Base-by-base conservation (phyloP, 441 rosid species). In the Eruca vesicaria region DNA sequence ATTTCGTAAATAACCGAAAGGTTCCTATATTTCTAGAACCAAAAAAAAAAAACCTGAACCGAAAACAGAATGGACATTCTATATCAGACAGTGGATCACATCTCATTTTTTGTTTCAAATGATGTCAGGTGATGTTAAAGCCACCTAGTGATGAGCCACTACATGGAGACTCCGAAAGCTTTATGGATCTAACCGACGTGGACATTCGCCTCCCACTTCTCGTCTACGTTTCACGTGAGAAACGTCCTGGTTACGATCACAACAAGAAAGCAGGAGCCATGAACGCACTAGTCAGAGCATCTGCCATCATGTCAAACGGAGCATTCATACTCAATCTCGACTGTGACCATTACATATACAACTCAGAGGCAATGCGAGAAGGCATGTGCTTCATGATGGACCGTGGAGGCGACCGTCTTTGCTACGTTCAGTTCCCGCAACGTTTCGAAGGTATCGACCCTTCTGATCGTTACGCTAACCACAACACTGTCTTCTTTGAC, bases 341-440 rank as follows among this genome's bases (percentile, higher is more conserved):
- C 45, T 90, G 94, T 69, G 99, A 89, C 81, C 97, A 92, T 82
- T 92, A 94, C 81, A 84, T 94, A 50, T 83, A 87, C 75, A 94
- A 92, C 74, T 87, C 94, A 2, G 59, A 82, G 82, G 97, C 98
- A 2, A 9, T 92, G 18, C 88, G 97, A 66, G 97, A 94, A 82
- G 97, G 97, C 33, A 92, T 92, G 97, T 91, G 97, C 78, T 94
- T 94, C 75, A 94, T 94, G 97, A 88, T 94, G 71, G 98, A 89
- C 69, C 78, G 89, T 20, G 97, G 94, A 5, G 97, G 97, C 38
- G 95, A 92, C 4, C 81, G 87, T 68, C 87, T 94, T 66, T 86
- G 89, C 48, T 89, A 94, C 63, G 95, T 92, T 62, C 97, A 94
- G 72, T 94, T 90, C 77, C 97, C 97, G 6, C 97, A 92, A 75